Evolutionary conservation across 495 filamentous ascomycete species (phyloP).

Genomic region (Podospora tetraspora): DNA sequence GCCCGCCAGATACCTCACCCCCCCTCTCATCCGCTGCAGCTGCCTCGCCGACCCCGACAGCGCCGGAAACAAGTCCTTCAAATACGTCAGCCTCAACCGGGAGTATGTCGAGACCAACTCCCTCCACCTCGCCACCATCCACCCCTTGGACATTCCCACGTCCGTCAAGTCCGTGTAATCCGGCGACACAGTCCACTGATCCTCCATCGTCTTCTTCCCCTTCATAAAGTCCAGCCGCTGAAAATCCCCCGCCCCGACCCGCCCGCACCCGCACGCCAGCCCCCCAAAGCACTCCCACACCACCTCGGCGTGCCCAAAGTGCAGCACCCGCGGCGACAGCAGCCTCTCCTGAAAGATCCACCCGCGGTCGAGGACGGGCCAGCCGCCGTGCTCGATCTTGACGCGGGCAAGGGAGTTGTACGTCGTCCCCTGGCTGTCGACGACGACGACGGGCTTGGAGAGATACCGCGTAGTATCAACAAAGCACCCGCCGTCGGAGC

Average conservation of each 20-base stretch:
- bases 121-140: not conserved
- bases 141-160: not conserved
- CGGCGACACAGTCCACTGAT: not conserved
- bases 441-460: not conserved
- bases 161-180: not conserved
- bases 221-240: not conserved
- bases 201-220: not conserved
- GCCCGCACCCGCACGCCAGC: constrained; percentile 8
- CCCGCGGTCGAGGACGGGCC: not conserved
- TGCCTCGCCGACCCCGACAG: not conserved
- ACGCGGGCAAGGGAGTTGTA: not conserved
- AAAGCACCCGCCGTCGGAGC: not conserved
- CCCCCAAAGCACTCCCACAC: constrained; percentile 7
- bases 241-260: not conserved
- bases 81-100: not conserved
- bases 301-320: constrained; percentile 15
- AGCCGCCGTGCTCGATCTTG: not conserved
- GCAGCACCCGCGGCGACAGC: constrained; percentile 11
- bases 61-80: not conserved
- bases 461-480: not conserved
- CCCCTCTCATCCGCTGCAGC: not conserved
- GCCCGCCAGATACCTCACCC: not conserved
- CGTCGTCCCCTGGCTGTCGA: not conserved
- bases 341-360: constrained; percentile 18
- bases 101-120: not conserved